A percentile compares a stretch with the other conserved stretches of the same genome.
phyloP scores from a whole-genome alignment of 768 basidiomycete species.

The Tricholoma terreum region DNA sequence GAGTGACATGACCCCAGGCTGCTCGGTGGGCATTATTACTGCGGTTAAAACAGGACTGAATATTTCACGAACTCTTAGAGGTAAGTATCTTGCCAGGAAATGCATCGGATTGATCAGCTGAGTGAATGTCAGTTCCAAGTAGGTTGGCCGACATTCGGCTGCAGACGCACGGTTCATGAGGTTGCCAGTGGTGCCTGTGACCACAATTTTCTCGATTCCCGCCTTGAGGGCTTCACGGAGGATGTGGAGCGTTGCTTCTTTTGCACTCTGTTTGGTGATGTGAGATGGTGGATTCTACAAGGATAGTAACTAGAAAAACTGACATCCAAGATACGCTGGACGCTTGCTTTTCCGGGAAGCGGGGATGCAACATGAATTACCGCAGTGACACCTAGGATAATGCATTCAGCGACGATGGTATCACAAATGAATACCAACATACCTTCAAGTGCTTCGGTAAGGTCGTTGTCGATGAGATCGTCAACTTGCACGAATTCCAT shows the following conservation, averaged over 20 bases:
- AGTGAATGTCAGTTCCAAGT: not conserved
- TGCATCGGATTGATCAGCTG: slow-evolving; percentile 19
- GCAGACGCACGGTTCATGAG: slow-evolving; percentile 25
- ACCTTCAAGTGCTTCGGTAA: slow-evolving; percentile 19
- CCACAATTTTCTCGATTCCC: slow-evolving; percentile 28
- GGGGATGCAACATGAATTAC: slow-evolving; percentile 37
- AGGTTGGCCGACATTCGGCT: not conserved
- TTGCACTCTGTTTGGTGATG: slow-evolving; percentile 15
- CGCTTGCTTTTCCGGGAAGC: slow-evolving; percentile 16
- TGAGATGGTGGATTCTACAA: not conserved
- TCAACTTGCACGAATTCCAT: slow-evolving; percentile 27
- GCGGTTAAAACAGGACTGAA: not conserved
- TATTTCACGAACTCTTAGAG: slow-evolving; percentile 13
- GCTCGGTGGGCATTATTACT: not conserved
- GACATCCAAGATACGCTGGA: slow-evolving; percentile 22
- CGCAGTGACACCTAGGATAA: slow-evolving; percentile 33
- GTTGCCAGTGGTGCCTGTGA: slow-evolving; percentile 33
- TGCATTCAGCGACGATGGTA: not conserved
- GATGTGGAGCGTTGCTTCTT: slow-evolving; percentile 29
- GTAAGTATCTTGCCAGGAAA: slow-evolving; percentile 23
- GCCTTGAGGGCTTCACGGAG: slow-evolving; percentile 25
- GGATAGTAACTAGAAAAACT: not conserved
- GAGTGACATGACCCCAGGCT: slow-evolving; percentile 35
- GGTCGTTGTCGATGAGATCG: slow-evolving; percentile 15
- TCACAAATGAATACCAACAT: not conserved